Percentiles rank a stretch among this genome's conserved stretches.
Conservation (phyloP, 2,329 filamentous ascomycete genomes). For the Neofusicoccum kwambonambiense region DNA sequence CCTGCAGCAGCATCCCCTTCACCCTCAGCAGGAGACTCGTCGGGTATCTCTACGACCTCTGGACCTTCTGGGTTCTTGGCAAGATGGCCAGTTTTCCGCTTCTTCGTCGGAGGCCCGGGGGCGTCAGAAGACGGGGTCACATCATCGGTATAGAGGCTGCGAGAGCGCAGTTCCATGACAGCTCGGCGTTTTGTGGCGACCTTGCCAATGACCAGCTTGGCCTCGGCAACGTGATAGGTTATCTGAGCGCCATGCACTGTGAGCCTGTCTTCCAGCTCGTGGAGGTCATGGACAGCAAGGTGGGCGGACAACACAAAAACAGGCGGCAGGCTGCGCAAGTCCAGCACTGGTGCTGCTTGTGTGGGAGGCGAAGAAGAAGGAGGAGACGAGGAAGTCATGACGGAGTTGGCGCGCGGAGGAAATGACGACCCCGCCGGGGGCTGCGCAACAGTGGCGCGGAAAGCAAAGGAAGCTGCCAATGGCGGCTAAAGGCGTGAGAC, state of each 20-base stretch:
- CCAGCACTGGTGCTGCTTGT: constrained; percentile 25
- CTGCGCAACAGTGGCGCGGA: neutral
- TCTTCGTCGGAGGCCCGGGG: constrained; percentile 20
- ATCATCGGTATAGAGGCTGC: constrained; percentile 61
- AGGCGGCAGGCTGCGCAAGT: constrained; percentile 54
- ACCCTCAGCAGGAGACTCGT: constrained; percentile 28
- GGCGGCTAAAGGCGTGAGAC: neutral
- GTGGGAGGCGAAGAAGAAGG: neutral
- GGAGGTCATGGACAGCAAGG: constrained; percentile 62
- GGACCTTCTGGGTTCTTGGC: too few species aligned
- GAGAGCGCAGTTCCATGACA: constrained; percentile 71
- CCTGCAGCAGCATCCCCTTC: constrained; percentile 29
- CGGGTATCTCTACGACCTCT: neutral
- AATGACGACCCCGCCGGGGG: neutral
- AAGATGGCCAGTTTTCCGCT: constrained; percentile 19
- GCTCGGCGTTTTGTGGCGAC: constrained; percentile 69
- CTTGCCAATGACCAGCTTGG: constrained; percentile 71
- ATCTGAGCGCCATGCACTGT: constrained; percentile 54
- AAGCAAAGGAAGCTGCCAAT: neutral
- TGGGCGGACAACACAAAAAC: constrained; percentile 75
- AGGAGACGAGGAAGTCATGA: constrained; percentile 1
- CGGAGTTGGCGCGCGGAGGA: neutral
- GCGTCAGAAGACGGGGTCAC: constrained; percentile 28
- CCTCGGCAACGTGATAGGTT: constrained; percentile 71
- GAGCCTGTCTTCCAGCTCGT: constrained; percentile 64